Evolutionary conservation across 257 asterid genomes (phyloP).

Genomic region (Solanum sparsipilum): DNA sequence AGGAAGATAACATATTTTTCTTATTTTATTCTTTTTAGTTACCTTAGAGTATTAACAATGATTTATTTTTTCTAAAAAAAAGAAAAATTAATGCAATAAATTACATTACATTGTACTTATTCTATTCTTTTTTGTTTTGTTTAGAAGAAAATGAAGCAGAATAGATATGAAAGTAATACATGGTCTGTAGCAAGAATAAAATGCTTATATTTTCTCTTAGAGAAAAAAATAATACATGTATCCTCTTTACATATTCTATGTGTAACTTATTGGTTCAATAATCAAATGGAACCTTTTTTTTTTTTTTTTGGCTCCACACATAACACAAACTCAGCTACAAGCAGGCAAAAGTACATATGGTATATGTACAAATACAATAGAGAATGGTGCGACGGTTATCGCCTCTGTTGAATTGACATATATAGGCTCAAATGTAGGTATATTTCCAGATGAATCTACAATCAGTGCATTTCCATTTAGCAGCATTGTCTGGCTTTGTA

Average conservation of each 20-base stretch:
- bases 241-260: background rate
- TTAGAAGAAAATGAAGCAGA: background rate
- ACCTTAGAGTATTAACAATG: background rate
- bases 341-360: slow-evolving; percentile 47
- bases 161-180: background rate
- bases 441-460: slow-evolving; percentile 34
- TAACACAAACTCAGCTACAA: slow-evolving; percentile 29
- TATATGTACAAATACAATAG: slow-evolving; percentile 69
- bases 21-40: background rate
- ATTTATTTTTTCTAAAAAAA: background rate
- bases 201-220: background rate
- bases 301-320: background rate
- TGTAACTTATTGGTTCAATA: background rate
- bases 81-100: background rate
- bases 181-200: background rate
- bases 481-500: slow-evolving; percentile 59
- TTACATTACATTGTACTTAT: background rate
- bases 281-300: slow-evolving; percentile 5
- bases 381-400: slow-evolving; percentile 46
- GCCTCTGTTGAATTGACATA: slow-evolving; percentile 41
- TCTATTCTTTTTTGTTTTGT: background rate
- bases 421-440: slow-evolving; percentile 47
- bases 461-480: slow-evolving; percentile 52
- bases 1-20: background rate
- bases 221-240: background rate